Base-by-base conservation (phyloP, 1,139 yeast species). In the Pichia sp. region DNA sequence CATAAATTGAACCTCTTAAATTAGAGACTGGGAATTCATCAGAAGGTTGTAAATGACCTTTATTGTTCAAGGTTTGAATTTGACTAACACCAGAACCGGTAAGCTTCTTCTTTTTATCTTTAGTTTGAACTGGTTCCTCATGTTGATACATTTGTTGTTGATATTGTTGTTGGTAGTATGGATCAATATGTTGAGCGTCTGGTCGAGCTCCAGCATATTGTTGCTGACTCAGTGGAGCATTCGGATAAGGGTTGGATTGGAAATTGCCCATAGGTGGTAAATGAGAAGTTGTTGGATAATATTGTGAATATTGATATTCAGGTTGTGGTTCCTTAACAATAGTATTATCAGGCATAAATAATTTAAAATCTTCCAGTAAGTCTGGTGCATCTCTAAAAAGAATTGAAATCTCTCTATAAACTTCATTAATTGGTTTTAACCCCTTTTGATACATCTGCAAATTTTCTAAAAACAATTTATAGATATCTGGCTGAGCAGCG, bases 251-350 rank as follows among this genome's bases (percentile, higher is more conserved):
- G 22, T 89, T 90, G 12, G 96, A 95, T 34, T 94, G 95, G 65
- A 92, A 92, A 62, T 83, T 90, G 7, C 98, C 98, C 37, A 92
- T 90, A 7, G 98, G 97, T 18, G 98, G 98, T 52, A 92, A 73
- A 57, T 87, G 90, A 24, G 57, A 61, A 38, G 46, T 63, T 36
- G 57, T 63, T 22, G 57, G 56, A 32, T 53, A 58, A 15, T 50
- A 50, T 43, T 54, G 57, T 25, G 49, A 50, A 29, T 56, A 53
- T 2, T 40, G 38, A 44, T 55, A 56, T 3, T 59, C 61, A 23
- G 50, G 53, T 48, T 56, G 66, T 44, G 52, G 68, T 45, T 58
- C 62, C 32, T 56, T 53, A 39, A 58, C 55, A 43, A 72, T 74
- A 34, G 82, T 73, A n/a, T 89, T 81, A 59, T 92, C 97, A 2